Percentiles rank a stretch among this genome's conserved stretches.
Evolutionary conservation across 2,329 filamentous ascomycete genomes (phyloP).

Genomic region (Clonostachys rhizophaga): DNA sequence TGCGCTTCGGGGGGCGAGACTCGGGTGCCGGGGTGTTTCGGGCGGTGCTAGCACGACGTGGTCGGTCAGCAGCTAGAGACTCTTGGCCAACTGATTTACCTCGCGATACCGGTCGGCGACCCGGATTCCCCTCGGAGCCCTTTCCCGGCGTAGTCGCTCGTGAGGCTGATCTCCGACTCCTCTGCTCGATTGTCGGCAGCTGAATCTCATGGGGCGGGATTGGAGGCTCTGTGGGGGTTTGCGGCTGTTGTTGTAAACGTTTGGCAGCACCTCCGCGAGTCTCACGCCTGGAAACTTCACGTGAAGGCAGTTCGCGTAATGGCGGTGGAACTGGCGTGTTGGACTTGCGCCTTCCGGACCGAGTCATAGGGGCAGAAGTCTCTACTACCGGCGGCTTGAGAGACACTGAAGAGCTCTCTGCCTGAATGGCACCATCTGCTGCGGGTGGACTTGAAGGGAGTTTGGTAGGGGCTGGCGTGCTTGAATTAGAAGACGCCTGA

Average conservation of each 20-base stretch:
- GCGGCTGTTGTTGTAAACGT: conserved; percentile 27
- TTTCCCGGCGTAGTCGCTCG: conserved; percentile 22
- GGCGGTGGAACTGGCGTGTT: conserved; percentile 23
- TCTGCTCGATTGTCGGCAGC: conserved; percentile 12
- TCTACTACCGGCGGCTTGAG: conserved; percentile 22
- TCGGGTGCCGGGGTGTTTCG: conserved; percentile 54
- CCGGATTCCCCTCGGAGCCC: conserved; percentile 22
- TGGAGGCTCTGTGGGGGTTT: conserved; percentile 6
- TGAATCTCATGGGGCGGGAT: conserved; percentile 6
- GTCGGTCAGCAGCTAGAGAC: conserved; percentile 45
- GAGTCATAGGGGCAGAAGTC: conserved; percentile 29
- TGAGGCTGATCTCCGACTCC: conserved; percentile 21
- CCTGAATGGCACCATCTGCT: too few relatives aligned
- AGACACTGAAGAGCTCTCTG: conserved; percentile 12
- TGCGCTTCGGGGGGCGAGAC: conserved; percentile 40
- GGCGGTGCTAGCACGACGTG: conserved; percentile 51
- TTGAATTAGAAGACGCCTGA: conserved; percentile 13
- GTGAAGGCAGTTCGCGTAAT: conserved; percentile 14
- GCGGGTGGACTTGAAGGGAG: conserved; percentile 9
- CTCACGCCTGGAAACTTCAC: conserved; percentile 32
- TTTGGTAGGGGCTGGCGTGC: conserved; percentile 8
- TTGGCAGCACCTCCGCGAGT: conserved; percentile 38
- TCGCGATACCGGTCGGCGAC: conserved; percentile 44
- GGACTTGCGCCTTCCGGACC: conserved; percentile 22
- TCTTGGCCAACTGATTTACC: conserved; percentile 49